Conservation (phyloP, 345 rosid genomes). For the Lumnitzera littorea region DNA sequence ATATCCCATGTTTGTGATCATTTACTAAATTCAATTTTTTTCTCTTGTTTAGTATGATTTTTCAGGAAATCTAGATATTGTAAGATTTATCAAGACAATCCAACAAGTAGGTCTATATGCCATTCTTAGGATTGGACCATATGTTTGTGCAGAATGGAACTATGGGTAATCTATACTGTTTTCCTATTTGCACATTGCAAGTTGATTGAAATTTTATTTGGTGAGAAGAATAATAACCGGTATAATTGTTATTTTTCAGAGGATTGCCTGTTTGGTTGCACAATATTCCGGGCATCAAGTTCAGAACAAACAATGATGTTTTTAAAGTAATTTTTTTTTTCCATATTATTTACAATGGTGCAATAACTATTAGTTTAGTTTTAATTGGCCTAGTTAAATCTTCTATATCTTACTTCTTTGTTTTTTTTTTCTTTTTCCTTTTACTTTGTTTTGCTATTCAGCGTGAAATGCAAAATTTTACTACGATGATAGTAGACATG, state of each 20-base stretch:
- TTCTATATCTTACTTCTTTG: background rate
- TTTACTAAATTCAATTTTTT: background rate
- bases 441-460: background rate
- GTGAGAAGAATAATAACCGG: background rate
- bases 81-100: constrained; percentile 34
- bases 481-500: constrained; percentile 24
- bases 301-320: constrained; percentile 40
- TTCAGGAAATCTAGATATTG: constrained; percentile 24
- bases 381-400: background rate
- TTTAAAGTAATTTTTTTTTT: constrained; percentile 33
- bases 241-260: constrained; percentile 7
- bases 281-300: constrained; percentile 28
- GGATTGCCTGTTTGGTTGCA: constrained; percentile 71
- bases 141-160: constrained; percentile 42
- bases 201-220: no score
- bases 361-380: background rate
- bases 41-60: constrained; percentile 26
- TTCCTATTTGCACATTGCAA: background rate
- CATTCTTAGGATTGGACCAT: constrained; percentile 44
- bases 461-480: constrained; percentile 39
- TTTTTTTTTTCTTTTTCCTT: no score
- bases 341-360: background rate
- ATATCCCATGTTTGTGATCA: background rate
- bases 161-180: constrained; percentile 21
- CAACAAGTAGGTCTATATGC: constrained; percentile 27